Conservation (phyloP, 202 grass and related monocot genomes). For the Zizania palustris region DNA sequence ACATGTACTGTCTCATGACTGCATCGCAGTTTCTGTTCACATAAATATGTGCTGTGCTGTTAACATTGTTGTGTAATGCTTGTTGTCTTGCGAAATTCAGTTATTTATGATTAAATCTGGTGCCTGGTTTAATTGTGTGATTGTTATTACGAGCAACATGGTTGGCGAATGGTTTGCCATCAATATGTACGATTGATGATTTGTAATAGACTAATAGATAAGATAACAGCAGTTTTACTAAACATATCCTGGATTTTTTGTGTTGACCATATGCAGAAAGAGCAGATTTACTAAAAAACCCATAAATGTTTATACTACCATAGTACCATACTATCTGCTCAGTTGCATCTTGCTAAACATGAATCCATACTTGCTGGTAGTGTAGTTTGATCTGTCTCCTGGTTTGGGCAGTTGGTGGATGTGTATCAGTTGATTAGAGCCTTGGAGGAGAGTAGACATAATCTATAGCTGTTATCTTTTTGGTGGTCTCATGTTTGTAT, state of each 20-base stretch:
- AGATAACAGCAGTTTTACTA: not conserved
- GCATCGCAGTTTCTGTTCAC: constrained; percentile 46
- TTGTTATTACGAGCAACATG: constrained; percentile 11
- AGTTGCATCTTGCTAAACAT: not conserved
- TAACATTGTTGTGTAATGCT: constrained; percentile 30
- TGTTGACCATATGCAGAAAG: not conserved
- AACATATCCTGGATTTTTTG: not conserved
- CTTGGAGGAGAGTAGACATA: not conserved
- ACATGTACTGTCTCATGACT: constrained; percentile 52
- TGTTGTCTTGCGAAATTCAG: constrained; percentile 3
- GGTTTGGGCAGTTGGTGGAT: not conserved
- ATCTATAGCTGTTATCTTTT: not conserved
- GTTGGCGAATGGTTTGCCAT: not conserved
- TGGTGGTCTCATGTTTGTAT: not conserved
- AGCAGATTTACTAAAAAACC: not conserved
- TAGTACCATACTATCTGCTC: not conserved
- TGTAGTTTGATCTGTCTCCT: constrained; percentile 11
- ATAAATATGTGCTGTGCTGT: constrained; percentile 27
- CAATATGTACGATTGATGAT: constrained; percentile 25
- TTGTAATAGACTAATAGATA: constrained; percentile 12
- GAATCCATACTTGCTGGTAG: not conserved
- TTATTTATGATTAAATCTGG: constrained; percentile 25
- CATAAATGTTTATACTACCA: not conserved
- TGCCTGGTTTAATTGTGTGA: constrained; percentile 12
- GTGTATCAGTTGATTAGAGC: not conserved